Conservation (phyloP, 768 basidiomycete species). For the Amanita jacksonii region DNA sequence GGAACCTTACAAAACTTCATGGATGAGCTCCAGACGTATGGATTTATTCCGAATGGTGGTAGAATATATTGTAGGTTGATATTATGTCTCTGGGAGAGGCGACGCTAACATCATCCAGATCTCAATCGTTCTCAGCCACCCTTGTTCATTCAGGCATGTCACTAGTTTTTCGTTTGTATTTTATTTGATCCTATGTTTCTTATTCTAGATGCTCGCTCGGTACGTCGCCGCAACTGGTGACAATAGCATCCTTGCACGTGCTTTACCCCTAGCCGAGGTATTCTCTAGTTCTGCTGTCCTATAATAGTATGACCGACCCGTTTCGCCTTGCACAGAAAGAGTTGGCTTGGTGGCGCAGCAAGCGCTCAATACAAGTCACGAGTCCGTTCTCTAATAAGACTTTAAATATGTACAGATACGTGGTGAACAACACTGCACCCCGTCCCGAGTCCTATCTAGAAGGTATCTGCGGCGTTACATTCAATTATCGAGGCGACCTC, state of each 20-base stretch:
- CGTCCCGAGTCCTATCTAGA: conserved; percentile 76
- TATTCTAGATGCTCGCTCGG: conserved; percentile 70
- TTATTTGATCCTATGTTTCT: neutral
- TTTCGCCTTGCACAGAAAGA: conserved; percentile 42
- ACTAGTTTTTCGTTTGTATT: neutral
- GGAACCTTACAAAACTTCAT: conserved; percentile 87
- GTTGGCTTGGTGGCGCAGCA: conserved; percentile 71
- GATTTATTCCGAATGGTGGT: conserved; percentile 93
- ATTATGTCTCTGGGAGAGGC: neutral
- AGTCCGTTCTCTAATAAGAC: conserved; percentile 64
- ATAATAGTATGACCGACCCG: neutral
- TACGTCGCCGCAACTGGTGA: conserved; percentile 72
- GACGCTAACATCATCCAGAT: conserved; percentile 30
- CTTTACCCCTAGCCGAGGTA: conserved; percentile 79
- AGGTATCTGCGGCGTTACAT: conserved; percentile 27
- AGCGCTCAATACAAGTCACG: conserved; percentile 58
- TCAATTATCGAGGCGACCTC: conserved; percentile 5
- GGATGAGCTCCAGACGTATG: conserved; percentile 78
- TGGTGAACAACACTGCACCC: conserved; percentile 77
- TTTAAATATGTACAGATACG: conserved; percentile 60
- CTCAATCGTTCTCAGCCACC: conserved; percentile 91
- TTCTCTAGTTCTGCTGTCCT: conserved; percentile 9
- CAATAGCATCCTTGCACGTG: conserved; percentile 62
- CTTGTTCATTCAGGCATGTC: conserved; percentile 65
- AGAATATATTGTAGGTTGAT: conserved; percentile 67